Conservation (phyloP, 331 rosid species). For the Prunus yedoensis region DNA sequence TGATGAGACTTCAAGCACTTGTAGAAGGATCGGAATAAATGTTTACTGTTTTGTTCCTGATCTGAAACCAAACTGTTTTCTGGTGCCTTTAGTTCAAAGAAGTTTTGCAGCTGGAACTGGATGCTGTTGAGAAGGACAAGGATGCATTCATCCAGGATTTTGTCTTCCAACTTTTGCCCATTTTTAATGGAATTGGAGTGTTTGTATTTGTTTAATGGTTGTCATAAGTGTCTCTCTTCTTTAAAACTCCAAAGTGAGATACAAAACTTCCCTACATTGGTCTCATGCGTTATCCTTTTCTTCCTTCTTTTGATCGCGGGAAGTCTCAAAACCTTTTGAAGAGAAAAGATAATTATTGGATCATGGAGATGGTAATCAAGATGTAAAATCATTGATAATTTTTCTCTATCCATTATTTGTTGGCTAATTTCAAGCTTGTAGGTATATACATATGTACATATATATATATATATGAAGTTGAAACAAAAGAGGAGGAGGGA, state of each 20-base stretch:
- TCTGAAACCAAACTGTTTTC: constrained; percentile 18
- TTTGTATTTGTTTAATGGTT: constrained; percentile 1
- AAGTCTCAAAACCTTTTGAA: neutral
- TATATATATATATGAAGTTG: too few relatives aligned
- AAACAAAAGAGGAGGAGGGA: too few relatives aligned
- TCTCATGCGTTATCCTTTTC: neutral
- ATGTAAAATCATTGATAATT: too few relatives aligned
- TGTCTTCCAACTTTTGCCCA: too few relatives aligned
- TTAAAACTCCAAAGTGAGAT: neutral
- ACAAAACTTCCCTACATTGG: too few relatives aligned
- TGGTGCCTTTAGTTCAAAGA: constrained; percentile 53
- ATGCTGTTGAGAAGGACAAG: constrained; percentile 58
- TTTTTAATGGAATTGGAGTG: too few relatives aligned
- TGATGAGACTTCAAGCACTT: too few relatives aligned
- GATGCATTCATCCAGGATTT: constrained; percentile 62
- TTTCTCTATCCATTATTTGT: too few relatives aligned
- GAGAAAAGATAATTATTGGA: neutral
- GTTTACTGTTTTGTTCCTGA: neutral
- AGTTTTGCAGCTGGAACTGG: constrained; percentile 60
- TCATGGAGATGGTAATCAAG: too few relatives aligned
- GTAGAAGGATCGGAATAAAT: neutral
- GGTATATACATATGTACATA: too few relatives aligned
- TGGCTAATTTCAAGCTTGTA: too few relatives aligned
- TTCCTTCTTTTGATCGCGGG: neutral
- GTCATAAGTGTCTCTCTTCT: neutral